A percentile compares a stretch with the other conserved stretches of the same genome.
phyloP scores from a whole-genome alignment of 805 yeast genomes.

The Candida montana region DNA sequence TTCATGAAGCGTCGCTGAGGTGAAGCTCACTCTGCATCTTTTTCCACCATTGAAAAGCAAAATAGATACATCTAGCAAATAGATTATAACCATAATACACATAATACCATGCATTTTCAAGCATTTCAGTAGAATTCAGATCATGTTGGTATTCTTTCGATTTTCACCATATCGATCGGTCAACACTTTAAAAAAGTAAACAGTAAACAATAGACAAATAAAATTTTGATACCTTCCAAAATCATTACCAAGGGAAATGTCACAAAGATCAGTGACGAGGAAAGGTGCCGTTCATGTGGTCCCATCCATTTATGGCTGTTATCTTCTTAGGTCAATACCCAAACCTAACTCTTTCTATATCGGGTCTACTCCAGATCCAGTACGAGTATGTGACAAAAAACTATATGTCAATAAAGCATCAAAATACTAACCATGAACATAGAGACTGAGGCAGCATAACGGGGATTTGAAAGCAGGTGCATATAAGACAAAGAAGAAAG shows the following conservation, averaged over 20 bases:
- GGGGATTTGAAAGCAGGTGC: slow-evolving; percentile 73
- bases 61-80: too few species aligned
- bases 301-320: slow-evolving; percentile 61
- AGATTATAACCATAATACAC: too few species aligned
- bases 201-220: slow-evolving; percentile 3
- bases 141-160: too few species aligned
- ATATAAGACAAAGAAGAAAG: slow-evolving; percentile 49
- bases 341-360: slow-evolving; percentile 60
- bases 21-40: neutral
- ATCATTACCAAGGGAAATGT: too few species aligned
- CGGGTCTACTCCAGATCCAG: slow-evolving; percentile 80
- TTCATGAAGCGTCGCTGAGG: slow-evolving; percentile 2
- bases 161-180: too few species aligned
- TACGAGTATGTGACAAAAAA: slow-evolving; percentile 33
- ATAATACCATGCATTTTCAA: too few species aligned
- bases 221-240: too few species aligned
- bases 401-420: neutral
- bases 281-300: slow-evolving; percentile 10
- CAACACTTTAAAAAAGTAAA: too few species aligned
- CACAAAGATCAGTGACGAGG: slow-evolving; percentile 5
- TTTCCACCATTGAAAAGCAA: too few species aligned
- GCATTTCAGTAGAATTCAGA: too few species aligned
- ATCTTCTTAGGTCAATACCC: slow-evolving; percentile 55
- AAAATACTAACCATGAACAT: too few species aligned
- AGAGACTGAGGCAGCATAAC: slow-evolving; percentile 71